Percentiles rank a stretch among this genome's conserved stretches.
Conservation (phyloP, 2,329 filamentous ascomycete genomes). For the Hortaea werneckii region DNA sequence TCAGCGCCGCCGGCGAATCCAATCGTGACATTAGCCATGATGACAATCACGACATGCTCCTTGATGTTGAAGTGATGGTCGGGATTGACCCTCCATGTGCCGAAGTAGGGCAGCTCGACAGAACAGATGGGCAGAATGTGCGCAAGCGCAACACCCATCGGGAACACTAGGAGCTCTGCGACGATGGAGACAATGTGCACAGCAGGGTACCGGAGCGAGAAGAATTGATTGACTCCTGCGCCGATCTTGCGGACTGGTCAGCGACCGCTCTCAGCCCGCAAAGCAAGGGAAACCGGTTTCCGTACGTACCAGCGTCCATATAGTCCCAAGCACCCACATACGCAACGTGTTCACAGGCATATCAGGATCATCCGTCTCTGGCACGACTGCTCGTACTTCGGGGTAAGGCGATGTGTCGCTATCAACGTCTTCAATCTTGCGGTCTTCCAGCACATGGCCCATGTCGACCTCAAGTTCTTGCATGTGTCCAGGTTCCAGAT, state of each 20-base stretch:
- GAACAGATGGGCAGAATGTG: constrained; percentile 46
- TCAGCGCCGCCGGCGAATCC: constrained; percentile 50
- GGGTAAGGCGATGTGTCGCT: constrained; percentile 48
- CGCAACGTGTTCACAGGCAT: constrained; percentile 53
- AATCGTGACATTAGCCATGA: constrained; percentile 32
- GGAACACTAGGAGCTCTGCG: constrained; percentile 73
- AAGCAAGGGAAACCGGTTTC: not conserved
- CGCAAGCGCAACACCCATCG: constrained; percentile 73
- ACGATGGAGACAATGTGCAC: constrained; percentile 85
- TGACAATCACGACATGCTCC: constrained; percentile 43
- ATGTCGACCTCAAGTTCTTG: constrained; percentile 27
- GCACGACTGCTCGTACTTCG: constrained; percentile 29
- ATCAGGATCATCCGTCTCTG: constrained; percentile 51
- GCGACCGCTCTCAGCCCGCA: not conserved
- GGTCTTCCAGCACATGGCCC: constrained; percentile 36
- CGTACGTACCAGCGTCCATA: constrained; percentile 31
- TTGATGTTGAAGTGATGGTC: constrained; percentile 44
- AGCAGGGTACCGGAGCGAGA: constrained; percentile 81
- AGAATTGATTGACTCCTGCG: constrained; percentile 59
- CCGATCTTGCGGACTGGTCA: constrained; percentile 10
- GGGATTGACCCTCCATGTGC: constrained; percentile 18
- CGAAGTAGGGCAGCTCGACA: constrained; percentile 42
- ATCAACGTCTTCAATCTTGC: constrained; percentile 25
- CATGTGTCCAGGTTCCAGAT: constrained; percentile 16
- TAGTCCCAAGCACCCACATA: constrained; percentile 37